Percentiles rank a stretch among this genome's conserved stretches.
Conservation (phyloP, 345 rosid genomes). For the Leavenworthia alabamica region DNA sequence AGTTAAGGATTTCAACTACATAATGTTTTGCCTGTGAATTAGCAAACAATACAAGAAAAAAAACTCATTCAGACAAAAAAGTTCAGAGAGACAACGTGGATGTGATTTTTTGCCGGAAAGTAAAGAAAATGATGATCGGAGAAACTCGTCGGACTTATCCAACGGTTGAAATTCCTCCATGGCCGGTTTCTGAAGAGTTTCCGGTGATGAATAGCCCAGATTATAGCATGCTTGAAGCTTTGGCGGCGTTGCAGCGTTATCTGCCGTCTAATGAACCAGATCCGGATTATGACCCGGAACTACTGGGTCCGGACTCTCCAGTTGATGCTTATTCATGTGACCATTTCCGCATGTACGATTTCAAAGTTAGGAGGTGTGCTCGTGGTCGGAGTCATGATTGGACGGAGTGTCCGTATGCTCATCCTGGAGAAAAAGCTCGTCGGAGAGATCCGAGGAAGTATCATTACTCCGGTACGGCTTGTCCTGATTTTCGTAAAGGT, state of each 20-base stretch:
- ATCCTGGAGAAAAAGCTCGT: constrained; percentile 89
- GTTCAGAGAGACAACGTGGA: too few species aligned
- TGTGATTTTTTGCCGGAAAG: too few species aligned
- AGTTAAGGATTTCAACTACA: constrained; percentile 35
- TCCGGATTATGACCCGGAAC: constrained; percentile 45
- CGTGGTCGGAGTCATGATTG: constrained; percentile 91
- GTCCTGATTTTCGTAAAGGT: constrained; percentile 78
- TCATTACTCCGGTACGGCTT: constrained; percentile 75
- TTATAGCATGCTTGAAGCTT: constrained; percentile 44
- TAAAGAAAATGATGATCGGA: constrained; percentile 61
- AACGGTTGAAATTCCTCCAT: constrained; percentile 47
- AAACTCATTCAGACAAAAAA: too few species aligned
- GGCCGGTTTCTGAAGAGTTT: constrained; percentile 53
- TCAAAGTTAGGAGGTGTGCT: constrained; percentile 72
- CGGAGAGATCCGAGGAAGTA: constrained; percentile 76
- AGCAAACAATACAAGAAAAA: constrained; percentile 20
- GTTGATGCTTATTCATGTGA: constrained; percentile 74
- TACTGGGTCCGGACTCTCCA: constrained; percentile 39
- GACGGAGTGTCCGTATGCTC: constrained; percentile 99
- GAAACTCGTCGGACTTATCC: constrained; percentile 49
- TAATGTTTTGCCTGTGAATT: constrained; percentile 29
- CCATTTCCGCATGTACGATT: constrained; percentile 87
- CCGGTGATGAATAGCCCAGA: constrained; percentile 31
- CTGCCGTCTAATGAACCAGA: constrained; percentile 52
- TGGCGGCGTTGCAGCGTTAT: constrained; percentile 54